A percentile compares a stretch with the other conserved stretches of the same genome.
Evolutionary conservation across 1,139 yeast genomes (phyloP).

Genomic region (Candida tunisiensis): DNA sequence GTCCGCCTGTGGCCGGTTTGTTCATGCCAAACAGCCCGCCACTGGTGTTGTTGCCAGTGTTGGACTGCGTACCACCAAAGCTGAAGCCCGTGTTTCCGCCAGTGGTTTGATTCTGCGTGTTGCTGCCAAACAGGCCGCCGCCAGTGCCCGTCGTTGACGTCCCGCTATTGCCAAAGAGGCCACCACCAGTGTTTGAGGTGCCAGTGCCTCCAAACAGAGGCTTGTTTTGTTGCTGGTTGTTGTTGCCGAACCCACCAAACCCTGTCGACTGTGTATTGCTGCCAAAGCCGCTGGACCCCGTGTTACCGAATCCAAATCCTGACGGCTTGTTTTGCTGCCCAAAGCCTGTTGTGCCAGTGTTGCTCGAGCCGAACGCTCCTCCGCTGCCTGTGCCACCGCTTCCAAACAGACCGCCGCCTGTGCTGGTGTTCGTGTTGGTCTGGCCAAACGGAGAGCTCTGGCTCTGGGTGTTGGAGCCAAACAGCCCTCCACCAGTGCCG

Average conservation of each 20-base stretch:
- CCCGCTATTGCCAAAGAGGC: slow-evolving; percentile 6
- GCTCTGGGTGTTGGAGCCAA: slow-evolving; percentile 5
- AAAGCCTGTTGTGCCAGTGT: slow-evolving; percentile 7
- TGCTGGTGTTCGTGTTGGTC: slow-evolving; percentile 7
- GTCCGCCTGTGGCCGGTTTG: slow-evolving; percentile 9
- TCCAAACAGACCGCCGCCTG: slow-evolving; percentile 12
- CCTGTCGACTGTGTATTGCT: too few species aligned
- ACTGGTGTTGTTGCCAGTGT: slow-evolving; percentile 6
- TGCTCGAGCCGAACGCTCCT: slow-evolving; percentile 7
- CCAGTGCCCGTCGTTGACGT: slow-evolving; percentile 3
- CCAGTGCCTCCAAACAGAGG: slow-evolving; percentile 1
- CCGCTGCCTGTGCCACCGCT: slow-evolving; percentile 2
- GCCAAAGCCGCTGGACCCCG: slow-evolving; percentile 3
- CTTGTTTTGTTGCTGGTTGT: not conserved
- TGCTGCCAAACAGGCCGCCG: slow-evolving; percentile 11
- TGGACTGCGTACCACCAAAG: slow-evolving; percentile 13
- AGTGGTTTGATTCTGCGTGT: slow-evolving; percentile 12
- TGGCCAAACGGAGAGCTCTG: not conserved
- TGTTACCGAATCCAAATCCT: slow-evolving; percentile 10
- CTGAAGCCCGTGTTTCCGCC: slow-evolving; percentile 5
- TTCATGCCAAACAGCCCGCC: slow-evolving; percentile 11
- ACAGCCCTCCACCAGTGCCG: slow-evolving; percentile 9
- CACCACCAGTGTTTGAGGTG: not conserved
- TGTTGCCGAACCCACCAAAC: not conserved
- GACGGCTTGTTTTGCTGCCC: slow-evolving; percentile 4